Conservation (phyloP, 176 grass and related monocot species). For the Musa acuminata region DNA sequence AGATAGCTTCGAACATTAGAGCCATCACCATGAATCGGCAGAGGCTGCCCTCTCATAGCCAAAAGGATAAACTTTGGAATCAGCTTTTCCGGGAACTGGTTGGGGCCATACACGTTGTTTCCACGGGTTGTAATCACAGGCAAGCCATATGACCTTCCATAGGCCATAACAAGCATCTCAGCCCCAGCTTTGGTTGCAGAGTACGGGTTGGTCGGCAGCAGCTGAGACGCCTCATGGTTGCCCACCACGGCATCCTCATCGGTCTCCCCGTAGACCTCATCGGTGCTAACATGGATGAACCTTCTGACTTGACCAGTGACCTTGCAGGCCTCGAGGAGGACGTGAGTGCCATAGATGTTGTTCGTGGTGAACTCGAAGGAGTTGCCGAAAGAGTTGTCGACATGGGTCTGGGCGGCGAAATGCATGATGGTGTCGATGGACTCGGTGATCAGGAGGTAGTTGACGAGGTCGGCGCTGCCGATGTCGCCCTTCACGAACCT, state of each 20-base stretch:
- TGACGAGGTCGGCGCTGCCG: conserved; percentile 15
- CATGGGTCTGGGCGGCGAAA: conserved; percentile 15
- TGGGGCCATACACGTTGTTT: conserved; percentile 20
- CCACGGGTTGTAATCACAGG: conserved; percentile 20
- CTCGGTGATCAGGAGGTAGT: conserved; percentile 15
- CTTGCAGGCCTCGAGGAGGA: conserved; percentile 22
- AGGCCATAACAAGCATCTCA: conserved; percentile 24
- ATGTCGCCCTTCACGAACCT: conserved; percentile 20
- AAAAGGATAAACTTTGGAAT: conserved; percentile 21
- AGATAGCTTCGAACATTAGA: conserved; percentile 15
- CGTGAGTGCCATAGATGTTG: conserved; percentile 18
- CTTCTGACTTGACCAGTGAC: conserved; percentile 15
- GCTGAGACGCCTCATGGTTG: conserved; percentile 23
- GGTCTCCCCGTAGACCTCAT: conserved; percentile 18
- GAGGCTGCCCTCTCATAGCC: conserved; percentile 14
- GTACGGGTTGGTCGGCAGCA: conserved; percentile 15
- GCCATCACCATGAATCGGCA: conserved; percentile 19
- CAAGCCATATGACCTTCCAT: conserved; percentile 18
- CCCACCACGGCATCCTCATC: conserved; percentile 18
- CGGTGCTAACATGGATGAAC: conserved; percentile 20
- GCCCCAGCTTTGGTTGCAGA: conserved; percentile 19
- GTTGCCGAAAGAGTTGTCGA: conserved; percentile 19
- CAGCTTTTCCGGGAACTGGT: conserved; percentile 21
- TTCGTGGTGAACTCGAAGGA: conserved; percentile 20
- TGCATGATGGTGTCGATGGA: conserved; percentile 24